phyloP scores from a whole-genome alignment of 2,329 filamentous ascomycete species.

The Cryphonectria parasitica region DNA sequence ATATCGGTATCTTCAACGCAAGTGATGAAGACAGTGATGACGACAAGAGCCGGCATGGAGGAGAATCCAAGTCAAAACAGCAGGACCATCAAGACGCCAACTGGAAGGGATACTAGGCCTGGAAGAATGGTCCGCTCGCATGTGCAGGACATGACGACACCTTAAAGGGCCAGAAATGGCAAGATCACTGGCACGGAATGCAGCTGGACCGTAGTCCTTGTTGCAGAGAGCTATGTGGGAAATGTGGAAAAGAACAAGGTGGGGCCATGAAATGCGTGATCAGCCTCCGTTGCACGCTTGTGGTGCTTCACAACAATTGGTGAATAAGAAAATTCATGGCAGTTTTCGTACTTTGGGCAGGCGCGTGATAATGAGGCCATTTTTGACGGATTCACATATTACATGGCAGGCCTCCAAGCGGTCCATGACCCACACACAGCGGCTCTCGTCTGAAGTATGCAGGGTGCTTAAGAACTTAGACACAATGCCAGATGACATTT shows the following conservation, averaged over 20 bases:
- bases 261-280: too few relatives aligned
- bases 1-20: neutral
- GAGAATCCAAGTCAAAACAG: neutral
- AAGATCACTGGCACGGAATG: neutral
- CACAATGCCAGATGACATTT: neutral
- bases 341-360: neutral
- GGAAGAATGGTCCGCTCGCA: neutral
- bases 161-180: neutral
- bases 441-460: neutral
- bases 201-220: neutral
- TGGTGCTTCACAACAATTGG: neutral
- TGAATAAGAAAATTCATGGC: neutral
- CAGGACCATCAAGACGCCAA: neutral
- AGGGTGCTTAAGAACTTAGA: neutral
- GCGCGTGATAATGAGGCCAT: neutral
- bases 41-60: neutral
- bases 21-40: neutral
- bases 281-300: neutral
- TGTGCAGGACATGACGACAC: neutral
- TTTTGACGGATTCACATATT: neutral
- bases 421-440: neutral
- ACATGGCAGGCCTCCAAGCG: too few relatives aligned
- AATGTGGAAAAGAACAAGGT: neutral
- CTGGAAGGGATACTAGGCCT: neutral
- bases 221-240: neutral